phyloP scores from a whole-genome alignment of 1,284 basidiomycete genomes.

The Tilletia horrida region DNA sequence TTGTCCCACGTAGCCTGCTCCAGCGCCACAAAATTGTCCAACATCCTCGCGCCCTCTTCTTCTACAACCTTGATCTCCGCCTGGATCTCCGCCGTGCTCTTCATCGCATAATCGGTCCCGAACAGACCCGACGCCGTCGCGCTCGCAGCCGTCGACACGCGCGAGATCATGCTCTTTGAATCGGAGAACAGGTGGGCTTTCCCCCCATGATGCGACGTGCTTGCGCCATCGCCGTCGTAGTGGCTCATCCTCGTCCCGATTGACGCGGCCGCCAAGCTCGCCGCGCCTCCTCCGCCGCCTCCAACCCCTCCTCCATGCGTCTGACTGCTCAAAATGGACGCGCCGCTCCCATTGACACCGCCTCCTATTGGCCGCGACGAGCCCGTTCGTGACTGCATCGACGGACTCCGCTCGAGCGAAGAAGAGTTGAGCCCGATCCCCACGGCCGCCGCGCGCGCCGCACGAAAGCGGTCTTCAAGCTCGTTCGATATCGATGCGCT shows the following conservation, averaged over 20 bases:
- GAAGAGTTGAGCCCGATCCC: background rate
- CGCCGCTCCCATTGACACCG: background rate
- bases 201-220: background rate
- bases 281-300: background rate
- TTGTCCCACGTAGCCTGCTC: conserved; percentile 33
- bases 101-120: conserved; percentile 35
- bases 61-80: conserved; percentile 43
- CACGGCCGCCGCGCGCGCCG: conserved; percentile 7
- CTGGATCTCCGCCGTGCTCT: conserved; percentile 34
- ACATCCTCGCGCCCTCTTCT: conserved; percentile 36
- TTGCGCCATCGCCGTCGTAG: background rate
- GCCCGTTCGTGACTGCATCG: background rate
- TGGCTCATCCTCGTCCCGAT: background rate
- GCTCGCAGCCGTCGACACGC: conserved; percentile 15
- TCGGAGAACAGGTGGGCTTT: conserved; percentile 15
- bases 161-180: conserved; percentile 27
- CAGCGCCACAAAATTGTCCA: conserved; percentile 33
- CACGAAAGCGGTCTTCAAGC: conserved; percentile 9
- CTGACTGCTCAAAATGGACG: conserved; percentile 1
- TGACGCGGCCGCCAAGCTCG: background rate
- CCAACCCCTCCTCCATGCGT: background rate
- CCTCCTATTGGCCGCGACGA: background rate
- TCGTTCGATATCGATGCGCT: conserved; percentile 5
- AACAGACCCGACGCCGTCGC: conserved; percentile 23
- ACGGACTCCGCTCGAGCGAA: conserved; percentile 1